These are phyloP conservation scores for Phyllosticta citriasiana DNA, from an alignment of 2,329 filamentous ascomycete species.

Conservation along the genomic window DNA sequence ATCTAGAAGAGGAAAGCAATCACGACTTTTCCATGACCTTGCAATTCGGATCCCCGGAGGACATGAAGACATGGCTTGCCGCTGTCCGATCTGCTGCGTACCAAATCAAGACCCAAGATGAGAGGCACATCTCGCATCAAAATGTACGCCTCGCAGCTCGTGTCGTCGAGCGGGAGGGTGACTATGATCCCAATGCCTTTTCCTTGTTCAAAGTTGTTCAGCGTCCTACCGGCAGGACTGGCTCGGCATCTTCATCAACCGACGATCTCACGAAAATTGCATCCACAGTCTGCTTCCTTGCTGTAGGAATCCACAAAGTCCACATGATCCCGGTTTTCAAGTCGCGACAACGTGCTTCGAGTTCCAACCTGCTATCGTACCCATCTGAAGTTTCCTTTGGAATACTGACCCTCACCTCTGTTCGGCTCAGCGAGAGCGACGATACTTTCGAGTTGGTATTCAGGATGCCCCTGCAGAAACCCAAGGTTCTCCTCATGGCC, in stretches of 20 bases:
- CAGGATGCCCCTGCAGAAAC: constrained; percentile 46
- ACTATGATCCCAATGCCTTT: constrained; percentile 59
- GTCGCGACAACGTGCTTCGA: constrained; percentile 43
- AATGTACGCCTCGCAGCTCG: constrained; percentile 54
- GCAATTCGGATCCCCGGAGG: constrained; percentile 53
- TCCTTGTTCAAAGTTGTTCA: constrained; percentile 60
- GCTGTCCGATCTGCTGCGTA: constrained; percentile 52
- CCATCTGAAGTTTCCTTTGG: constrained; percentile 48
- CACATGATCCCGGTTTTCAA: constrained; percentile 59
- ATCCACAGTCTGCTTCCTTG: constrained; percentile 57
- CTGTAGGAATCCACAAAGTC: constrained; percentile 58
- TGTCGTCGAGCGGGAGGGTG: constrained; percentile 53
- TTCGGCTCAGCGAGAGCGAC: constrained; percentile 51
- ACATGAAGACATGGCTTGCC: constrained; percentile 55
- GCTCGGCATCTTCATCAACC: constrained; percentile 49
- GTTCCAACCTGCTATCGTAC: constrained; percentile 42
- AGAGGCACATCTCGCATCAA: constrained; percentile 44
- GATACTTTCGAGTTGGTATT: constrained; percentile 60
- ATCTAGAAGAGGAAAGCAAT: constrained; percentile 54
- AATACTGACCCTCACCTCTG: constrained; percentile 50
- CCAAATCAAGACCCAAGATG: constrained; percentile 42
- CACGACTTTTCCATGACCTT: constrained; percentile 53
- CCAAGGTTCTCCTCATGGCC: constrained; percentile 50
- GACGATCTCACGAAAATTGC: constrained; percentile 57
- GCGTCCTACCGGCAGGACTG: constrained; percentile 47